phyloP scores from a whole-genome alignment of 169 alveolate genomes.

The Eimeria falciformis region DNA sequence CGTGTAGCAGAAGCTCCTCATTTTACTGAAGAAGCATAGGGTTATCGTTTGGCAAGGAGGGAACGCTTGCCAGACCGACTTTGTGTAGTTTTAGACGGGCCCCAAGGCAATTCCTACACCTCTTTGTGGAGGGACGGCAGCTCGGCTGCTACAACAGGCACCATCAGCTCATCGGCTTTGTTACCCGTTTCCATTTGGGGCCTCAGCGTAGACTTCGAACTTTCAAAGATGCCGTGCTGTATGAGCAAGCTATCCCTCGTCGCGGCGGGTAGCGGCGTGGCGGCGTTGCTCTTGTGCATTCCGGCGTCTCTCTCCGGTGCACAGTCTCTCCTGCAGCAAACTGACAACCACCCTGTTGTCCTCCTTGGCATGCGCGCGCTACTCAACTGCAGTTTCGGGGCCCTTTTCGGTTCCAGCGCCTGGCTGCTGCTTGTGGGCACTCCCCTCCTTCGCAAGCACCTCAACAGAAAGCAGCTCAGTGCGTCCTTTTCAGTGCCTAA shows the following conservation, averaged over 20 bases:
- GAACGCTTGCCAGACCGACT: too few species aligned
- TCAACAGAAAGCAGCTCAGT: slow-evolving; percentile 69
- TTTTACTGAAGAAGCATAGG: too few species aligned
- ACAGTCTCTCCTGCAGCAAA: slow-evolving; percentile 42
- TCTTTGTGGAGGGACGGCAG: too few species aligned
- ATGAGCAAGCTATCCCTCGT: slow-evolving; percentile 74
- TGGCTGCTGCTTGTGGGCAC: slow-evolving; percentile 69
- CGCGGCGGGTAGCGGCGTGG: slow-evolving; percentile 70
- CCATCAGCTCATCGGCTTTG: too few species aligned
- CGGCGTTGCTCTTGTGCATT: slow-evolving; percentile 58
- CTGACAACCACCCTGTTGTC: slow-evolving; percentile 55
- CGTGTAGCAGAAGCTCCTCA: too few species aligned
- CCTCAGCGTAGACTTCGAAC: not conserved
- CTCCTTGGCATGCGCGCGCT: slow-evolving; percentile 58
- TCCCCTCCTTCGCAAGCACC: slow-evolving; percentile 58
- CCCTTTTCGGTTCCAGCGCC: slow-evolving; percentile 66
- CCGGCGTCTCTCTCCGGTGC: slow-evolving; percentile 29
- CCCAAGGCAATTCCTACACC: too few species aligned
- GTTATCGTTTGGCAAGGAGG: too few species aligned
- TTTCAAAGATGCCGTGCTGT: slow-evolving; percentile 45
- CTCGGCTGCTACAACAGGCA: too few species aligned
- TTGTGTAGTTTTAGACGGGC: too few species aligned
- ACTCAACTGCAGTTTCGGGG: slow-evolving; percentile 70
- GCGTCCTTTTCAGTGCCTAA: not conserved
- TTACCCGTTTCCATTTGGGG: too few species aligned